Conservation (phyloP, 2,329 filamentous ascomycete genomes). For the Didymella keratinophila region DNA sequence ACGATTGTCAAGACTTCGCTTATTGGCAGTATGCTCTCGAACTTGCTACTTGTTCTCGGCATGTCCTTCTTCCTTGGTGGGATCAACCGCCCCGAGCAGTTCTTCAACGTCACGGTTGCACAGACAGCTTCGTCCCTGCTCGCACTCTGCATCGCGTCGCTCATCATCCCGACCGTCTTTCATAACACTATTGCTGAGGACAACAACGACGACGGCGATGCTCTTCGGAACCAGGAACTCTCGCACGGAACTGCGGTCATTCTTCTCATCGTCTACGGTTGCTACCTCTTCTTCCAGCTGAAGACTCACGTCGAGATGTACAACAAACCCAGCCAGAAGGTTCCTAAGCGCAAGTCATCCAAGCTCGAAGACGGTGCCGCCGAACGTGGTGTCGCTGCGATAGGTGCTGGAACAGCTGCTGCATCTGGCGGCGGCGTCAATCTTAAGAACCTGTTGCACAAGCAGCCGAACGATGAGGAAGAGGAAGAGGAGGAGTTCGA, state of each 20-base stretch:
- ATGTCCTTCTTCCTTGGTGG: slow-evolving; percentile 94
- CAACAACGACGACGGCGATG: slow-evolving; percentile 29
- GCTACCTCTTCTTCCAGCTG: slow-evolving; percentile 90
- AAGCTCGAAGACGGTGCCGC: slow-evolving; percentile 61
- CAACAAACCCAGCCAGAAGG: slow-evolving; percentile 80
- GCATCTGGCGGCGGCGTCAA: slow-evolving; percentile 60
- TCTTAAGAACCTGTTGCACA: slow-evolving; percentile 56
- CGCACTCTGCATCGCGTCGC: slow-evolving; percentile 77
- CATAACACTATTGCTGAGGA: slow-evolving; percentile 47
- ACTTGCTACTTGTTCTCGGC: slow-evolving; percentile 85
- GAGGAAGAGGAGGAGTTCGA: slow-evolving; percentile 71
- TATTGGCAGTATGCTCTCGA: slow-evolving; percentile 90
- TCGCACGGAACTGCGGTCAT: slow-evolving; percentile 81
- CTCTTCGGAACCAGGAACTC: slow-evolving; percentile 43
- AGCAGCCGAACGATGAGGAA: slow-evolving; percentile 39
- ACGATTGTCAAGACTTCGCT: slow-evolving; percentile 91
- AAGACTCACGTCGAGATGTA: slow-evolving; percentile 84
- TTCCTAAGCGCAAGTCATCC: slow-evolving; percentile 63
- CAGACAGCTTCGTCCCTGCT: slow-evolving; percentile 86
- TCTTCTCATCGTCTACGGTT: slow-evolving; percentile 81
- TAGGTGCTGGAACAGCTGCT: slow-evolving; percentile 61
- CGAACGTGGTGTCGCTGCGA: slow-evolving; percentile 59
- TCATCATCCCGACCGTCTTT: slow-evolving; percentile 92
- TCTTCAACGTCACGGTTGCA: slow-evolving; percentile 90
- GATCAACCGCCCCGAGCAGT: slow-evolving; percentile 78